Conservation (phyloP, 106 monocot genomes). For the Allium fistulosum region DNA sequence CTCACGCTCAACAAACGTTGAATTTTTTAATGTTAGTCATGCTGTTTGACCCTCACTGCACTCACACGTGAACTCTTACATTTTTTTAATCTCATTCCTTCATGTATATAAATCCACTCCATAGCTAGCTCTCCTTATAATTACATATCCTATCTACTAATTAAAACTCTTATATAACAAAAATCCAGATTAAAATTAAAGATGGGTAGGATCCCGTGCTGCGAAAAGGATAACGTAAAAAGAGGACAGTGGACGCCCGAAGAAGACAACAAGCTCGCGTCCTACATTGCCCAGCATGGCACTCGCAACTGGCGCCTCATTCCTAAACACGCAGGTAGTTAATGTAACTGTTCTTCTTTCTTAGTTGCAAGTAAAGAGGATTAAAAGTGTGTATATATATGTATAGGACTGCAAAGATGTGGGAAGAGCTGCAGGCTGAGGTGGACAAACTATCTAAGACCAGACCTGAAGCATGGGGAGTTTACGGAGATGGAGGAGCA, state of each 20-base stretch:
- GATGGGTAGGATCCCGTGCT: conserved; percentile 94
- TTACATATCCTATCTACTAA: neutral
- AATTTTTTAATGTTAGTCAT: conserved; percentile 65
- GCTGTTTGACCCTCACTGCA: conserved; percentile 23
- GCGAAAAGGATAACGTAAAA: conserved; percentile 95
- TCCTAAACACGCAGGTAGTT: conserved; percentile 88
- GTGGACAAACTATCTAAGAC: conserved; percentile 97
- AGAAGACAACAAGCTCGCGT: conserved; percentile 93
- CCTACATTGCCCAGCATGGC: conserved; percentile 92
- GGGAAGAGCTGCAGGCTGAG: conserved; percentile 97
- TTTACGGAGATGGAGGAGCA: conserved; percentile 86
- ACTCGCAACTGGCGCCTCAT: conserved; percentile 96
- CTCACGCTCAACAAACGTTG: conserved; percentile 63
- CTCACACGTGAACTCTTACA: conserved; percentile 33
- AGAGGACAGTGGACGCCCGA: conserved; percentile 98
- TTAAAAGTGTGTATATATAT: too few species aligned
- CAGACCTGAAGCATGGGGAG: conserved; percentile 92
- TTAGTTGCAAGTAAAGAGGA: too few species aligned
- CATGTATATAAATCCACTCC: neutral
- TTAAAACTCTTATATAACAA: neutral
- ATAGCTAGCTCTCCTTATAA: neutral
- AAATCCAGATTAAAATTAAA: neutral
- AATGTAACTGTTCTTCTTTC: too few species aligned
- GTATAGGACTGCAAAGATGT: conserved; percentile 77
- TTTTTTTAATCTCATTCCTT: neutral